Conservation (phyloP, 2,329 filamentous ascomycete species). For the Exophiala bonariae region DNA sequence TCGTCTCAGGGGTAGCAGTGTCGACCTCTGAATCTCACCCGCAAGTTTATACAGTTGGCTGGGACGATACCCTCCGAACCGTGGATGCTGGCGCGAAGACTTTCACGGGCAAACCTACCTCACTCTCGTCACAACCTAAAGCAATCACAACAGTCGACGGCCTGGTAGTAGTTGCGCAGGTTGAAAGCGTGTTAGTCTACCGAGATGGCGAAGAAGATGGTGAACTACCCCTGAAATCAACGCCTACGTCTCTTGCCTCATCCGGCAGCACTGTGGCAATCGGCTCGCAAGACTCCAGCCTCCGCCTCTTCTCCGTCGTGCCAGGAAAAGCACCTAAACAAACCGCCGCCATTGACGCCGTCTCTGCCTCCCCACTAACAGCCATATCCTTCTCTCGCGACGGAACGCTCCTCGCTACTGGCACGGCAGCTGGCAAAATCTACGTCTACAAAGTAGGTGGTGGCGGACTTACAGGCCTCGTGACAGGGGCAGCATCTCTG, state of each 20-base stretch:
- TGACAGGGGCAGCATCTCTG: slow-evolving; percentile 20
- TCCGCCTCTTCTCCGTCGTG: slow-evolving; percentile 69
- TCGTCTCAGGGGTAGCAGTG: slow-evolving; percentile 73
- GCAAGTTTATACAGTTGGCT: slow-evolving; percentile 81
- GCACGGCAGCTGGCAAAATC: slow-evolving; percentile 84
- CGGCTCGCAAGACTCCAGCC: slow-evolving; percentile 70
- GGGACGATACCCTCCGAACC: slow-evolving; percentile 87
- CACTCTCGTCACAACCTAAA: slow-evolving; percentile 78
- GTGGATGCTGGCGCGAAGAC: slow-evolving; percentile 73
- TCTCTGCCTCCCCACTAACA: slow-evolving; percentile 71
- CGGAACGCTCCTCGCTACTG: slow-evolving; percentile 76
- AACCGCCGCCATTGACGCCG: slow-evolving; percentile 56
- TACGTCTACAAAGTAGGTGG: slow-evolving; percentile 69
- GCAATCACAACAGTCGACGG: slow-evolving; percentile 60
- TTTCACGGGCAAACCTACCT: slow-evolving; percentile 68
- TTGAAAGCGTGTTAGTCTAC: slow-evolving; percentile 59
- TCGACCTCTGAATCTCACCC: slow-evolving; percentile 41
- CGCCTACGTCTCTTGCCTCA: slow-evolving; percentile 71
- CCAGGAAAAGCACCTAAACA: slow-evolving; percentile 58
- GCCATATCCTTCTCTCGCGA: slow-evolving; percentile 79
- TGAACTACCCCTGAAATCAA: slow-evolving; percentile 61
- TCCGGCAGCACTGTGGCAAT: slow-evolving; percentile 69
- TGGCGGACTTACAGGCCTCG: slow-evolving; percentile 44
- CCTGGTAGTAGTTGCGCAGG: slow-evolving; percentile 59
- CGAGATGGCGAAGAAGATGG: slow-evolving; percentile 58